These are phyloP conservation scores for Halenospora varia DNA, from an alignment of 495 filamentous ascomycete genomes.

Conservation along the genomic window DNA sequence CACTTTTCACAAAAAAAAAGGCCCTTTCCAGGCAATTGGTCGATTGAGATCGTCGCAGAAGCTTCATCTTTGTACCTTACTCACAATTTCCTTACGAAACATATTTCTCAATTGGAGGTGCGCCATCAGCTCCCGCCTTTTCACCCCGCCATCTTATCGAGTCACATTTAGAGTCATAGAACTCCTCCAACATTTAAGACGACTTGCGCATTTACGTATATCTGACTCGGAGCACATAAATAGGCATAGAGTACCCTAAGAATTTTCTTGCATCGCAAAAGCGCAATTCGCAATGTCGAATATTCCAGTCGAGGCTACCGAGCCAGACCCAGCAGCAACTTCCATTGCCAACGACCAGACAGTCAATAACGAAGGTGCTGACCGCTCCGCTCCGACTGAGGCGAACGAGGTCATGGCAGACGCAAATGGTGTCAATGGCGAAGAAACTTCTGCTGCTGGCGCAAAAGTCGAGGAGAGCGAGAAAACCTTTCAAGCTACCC, in stretches of 20 bases:
- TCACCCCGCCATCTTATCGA: slow-evolving; percentile 22
- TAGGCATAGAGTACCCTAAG: too few relatives aligned
- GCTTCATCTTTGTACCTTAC: too few relatives aligned
- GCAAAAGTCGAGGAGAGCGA: neutral
- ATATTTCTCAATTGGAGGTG: too few relatives aligned
- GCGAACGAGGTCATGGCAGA: neutral
- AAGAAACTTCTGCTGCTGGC: too few relatives aligned
- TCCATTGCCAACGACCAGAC: slow-evolving; percentile 29
- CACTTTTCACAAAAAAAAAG: too few relatives aligned
- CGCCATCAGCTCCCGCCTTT: neutral
- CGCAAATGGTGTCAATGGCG: slow-evolving; percentile 13
- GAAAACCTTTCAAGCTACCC: slow-evolving; percentile 1
- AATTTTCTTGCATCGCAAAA: neutral
- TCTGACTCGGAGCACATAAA: too few relatives aligned
- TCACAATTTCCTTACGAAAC: too few relatives aligned
- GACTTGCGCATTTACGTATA: neutral
- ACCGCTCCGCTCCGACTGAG: slow-evolving; percentile 17
- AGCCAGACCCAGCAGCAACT: slow-evolving; percentile 19
- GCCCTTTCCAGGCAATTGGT: too few relatives aligned
- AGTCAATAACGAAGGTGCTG: slow-evolving; percentile 23
- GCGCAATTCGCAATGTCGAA: slow-evolving; percentile 15
- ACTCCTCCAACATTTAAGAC: neutral
- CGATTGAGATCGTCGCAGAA: too few relatives aligned
- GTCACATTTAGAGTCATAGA: slow-evolving; percentile 7
- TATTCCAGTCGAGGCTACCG: slow-evolving; percentile 11